Evolutionary conservation across 306 rosid species (phyloP).

Genomic region (Quercus rubra): DNA sequence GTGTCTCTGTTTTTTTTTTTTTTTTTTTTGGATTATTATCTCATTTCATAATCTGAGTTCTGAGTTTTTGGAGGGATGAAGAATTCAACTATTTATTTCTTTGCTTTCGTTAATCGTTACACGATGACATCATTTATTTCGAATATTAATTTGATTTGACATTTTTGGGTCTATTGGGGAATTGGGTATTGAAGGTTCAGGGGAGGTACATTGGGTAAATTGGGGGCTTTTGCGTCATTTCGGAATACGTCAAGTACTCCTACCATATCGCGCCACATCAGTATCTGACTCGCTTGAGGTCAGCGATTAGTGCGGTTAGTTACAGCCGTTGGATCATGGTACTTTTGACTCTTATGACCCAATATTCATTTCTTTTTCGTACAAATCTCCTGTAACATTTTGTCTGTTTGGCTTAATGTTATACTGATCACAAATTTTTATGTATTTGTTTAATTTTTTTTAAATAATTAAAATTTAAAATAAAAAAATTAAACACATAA

Average conservation of each 20-base stretch:
- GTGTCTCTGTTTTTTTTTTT: background rate
- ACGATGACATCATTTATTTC: background rate
- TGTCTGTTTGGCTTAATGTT: fast-evolving
- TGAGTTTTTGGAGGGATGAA: slow-evolving; percentile 15
- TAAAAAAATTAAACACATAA: too few relatives aligned
- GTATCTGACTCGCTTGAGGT: background rate
- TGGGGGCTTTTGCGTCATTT: slow-evolving; percentile 33
- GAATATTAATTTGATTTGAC: slow-evolving; percentile 22
- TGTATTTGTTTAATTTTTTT: background rate
- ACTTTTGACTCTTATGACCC: background rate
- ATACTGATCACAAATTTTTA: fast-evolving
- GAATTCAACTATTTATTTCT: slow-evolving; percentile 1
- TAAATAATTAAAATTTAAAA: background rate
- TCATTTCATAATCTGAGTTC: background rate
- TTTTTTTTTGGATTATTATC: background rate
- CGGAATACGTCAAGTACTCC: slow-evolving; percentile 40
- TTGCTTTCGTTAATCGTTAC: too few relatives aligned
- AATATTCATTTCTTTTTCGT: too few relatives aligned
- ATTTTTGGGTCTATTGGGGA: slow-evolving; percentile 11
- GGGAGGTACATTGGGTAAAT: fast-evolving
- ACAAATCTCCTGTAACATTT: too few relatives aligned
- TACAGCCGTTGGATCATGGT: background rate
- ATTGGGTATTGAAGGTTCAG: background rate
- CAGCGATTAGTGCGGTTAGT: background rate
- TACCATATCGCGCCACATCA: slow-evolving; percentile 43